These are phyloP conservation scores for Ogataea pignaliae DNA, from an alignment of 805 yeast genomes.

Conservation along the genomic window DNA sequence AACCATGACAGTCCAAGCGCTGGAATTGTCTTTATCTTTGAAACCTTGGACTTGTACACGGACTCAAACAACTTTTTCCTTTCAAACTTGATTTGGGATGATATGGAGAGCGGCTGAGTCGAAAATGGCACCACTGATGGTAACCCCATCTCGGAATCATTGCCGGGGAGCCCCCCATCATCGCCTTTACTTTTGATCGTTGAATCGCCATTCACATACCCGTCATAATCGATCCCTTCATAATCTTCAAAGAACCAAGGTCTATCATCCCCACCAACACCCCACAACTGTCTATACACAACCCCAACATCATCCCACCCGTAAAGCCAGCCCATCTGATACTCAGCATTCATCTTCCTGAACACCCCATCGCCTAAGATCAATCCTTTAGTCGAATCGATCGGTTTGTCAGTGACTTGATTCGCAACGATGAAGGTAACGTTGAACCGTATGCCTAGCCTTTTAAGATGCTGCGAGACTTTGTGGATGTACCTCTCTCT, in stretches of 20 bases:
- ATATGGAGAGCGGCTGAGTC: conserved; percentile 13
- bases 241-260: conserved; percentile 16
- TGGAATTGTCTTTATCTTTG: conserved; percentile 38
- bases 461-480: conserved; percentile 44
- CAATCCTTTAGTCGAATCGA: conserved; percentile 6
- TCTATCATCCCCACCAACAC: conserved; percentile 6
- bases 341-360: conserved; percentile 44
- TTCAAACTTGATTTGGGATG: conserved; percentile 22
- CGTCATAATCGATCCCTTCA: conserved; percentile 15
- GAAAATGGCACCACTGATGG: not conserved
- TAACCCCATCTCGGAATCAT: too few species aligned
- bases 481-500: conserved; percentile 39
- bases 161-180: not conserved
- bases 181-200: not conserved
- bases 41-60: conserved; percentile 28
- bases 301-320: conserved; percentile 61
- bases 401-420: conserved; percentile 68
- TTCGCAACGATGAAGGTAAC: conserved; percentile 70
- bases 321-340: conserved; percentile 65
- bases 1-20: conserved; percentile 56
- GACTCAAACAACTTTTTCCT: conserved; percentile 28
- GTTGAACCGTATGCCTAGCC: conserved; percentile 41
- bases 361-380: conserved; percentile 20
- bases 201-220: not conserved
- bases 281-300: conserved; percentile 26